phyloP scores from a whole-genome alignment of 805 yeast species.

The Isabelozyma gotoi region DNA sequence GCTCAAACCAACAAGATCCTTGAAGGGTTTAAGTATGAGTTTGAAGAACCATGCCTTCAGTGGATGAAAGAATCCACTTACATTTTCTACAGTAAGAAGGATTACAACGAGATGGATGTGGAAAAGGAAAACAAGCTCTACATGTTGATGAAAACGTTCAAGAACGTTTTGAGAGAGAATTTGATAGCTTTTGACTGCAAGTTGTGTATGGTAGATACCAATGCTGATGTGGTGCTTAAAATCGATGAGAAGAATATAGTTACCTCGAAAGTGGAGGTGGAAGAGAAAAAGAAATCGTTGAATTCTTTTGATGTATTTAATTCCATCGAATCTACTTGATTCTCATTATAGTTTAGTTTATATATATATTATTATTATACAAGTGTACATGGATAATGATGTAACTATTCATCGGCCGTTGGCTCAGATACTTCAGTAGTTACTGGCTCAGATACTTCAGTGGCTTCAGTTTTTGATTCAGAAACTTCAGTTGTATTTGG shows the following conservation, averaged over 20 bases:
- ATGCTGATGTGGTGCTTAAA: constrained; percentile 6
- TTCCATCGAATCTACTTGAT: neutral
- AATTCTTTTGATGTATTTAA: neutral
- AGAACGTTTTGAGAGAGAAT: constrained; percentile 29
- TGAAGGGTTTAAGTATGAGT: constrained; percentile 16
- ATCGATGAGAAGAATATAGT: constrained; percentile 1
- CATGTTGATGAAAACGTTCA: constrained; percentile 35
- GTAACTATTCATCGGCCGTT: no score
- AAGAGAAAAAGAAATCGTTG: neutral
- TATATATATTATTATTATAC: neutral
- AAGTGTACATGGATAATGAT: neutral
- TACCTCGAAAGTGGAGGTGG: neutral
- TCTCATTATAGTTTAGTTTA: neutral
- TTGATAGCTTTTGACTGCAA: constrained; percentile 52
- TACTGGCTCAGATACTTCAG: no score
- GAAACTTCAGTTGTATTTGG: neutral
- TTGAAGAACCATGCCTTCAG: constrained; percentile 28
- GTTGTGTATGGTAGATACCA: constrained; percentile 42
- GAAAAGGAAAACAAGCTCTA: constrained; percentile 45
- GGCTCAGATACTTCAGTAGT: no score
- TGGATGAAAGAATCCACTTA: constrained; percentile 44
- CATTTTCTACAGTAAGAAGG: constrained; percentile 37
- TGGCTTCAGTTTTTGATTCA: neutral
- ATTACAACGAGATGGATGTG: constrained; percentile 28
- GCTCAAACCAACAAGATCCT: constrained; percentile 21